Conservation (phyloP, 208 protist genomes). For the Acanthamoeba castellanii region DNA sequence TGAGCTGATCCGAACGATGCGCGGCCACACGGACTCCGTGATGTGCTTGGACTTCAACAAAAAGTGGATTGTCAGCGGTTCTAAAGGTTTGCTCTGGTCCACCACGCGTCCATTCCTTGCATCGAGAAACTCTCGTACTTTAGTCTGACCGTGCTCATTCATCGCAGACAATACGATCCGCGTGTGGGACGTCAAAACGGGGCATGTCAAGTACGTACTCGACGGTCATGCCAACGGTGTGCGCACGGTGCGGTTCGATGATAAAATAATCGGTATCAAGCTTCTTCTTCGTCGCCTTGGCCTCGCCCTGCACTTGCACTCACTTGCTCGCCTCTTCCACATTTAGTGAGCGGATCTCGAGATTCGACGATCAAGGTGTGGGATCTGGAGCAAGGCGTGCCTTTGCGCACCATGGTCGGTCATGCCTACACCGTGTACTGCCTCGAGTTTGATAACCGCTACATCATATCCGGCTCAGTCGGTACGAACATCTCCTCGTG, state of each 20-base stretch:
- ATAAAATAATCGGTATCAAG: conserved; percentile 3
- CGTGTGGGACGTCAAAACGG: conserved; percentile 31
- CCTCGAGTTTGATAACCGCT: conserved; percentile 40
- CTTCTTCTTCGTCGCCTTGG: not conserved
- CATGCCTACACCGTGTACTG: conserved; percentile 62
- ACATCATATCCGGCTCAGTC: conserved; percentile 54
- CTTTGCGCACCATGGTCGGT: not conserved
- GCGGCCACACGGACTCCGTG: conserved; percentile 66
- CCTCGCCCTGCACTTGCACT: not conserved
- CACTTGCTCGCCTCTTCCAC: not conserved
- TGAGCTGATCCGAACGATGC: conserved; percentile 62
- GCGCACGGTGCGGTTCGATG: conserved; percentile 51
- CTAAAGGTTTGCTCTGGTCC: conserved; percentile 41
- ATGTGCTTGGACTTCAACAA: conserved; percentile 74
- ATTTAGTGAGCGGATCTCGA: conserved; percentile 35
- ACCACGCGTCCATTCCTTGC: not conserved
- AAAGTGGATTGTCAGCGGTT: conserved; percentile 62
- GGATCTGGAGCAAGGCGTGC: conserved; percentile 1
- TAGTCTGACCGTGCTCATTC: not conserved
- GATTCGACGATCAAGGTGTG: conserved; percentile 56
- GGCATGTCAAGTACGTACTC: conserved; percentile 1
- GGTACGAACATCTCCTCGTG: not conserved
- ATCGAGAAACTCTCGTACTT: not conserved
- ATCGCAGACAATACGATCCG: conserved; percentile 47
- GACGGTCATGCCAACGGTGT: conserved; percentile 41